Evolutionary conservation across 2,329 filamentous ascomycete genomes (phyloP), one percentile per base, ranked within the genome.

Genomic region (Westerdykella ornata): DNA sequence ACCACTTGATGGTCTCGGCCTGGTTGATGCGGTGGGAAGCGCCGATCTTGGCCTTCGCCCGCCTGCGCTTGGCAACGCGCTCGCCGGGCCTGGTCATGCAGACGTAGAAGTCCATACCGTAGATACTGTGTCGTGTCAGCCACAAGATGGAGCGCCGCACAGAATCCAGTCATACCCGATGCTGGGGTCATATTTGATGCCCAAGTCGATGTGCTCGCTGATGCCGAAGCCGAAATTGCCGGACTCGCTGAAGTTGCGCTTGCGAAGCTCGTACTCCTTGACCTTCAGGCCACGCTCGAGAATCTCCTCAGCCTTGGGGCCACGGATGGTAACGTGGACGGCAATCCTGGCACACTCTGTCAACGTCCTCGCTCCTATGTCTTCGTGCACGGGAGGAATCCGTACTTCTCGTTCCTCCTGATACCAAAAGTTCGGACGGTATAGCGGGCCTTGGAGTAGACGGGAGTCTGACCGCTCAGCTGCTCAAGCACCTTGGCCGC

Each of bases 361-460:
- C 41, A 47, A 46, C 29, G 9, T 20, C 15, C 37, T 31, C 15
- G 22, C 36, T 37, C 35, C 20, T 29, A 18, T 38, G 1, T n/a
- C 32, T 26, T 26, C 7, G 22, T 16, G 7, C 3, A 20, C 33
- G 13, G 39, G 16, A n/a, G 20, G 19, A 15, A 38, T 26, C 40
- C 37, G 34, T 51, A 52, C 49, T 65, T 65, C 75, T 98, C 92
- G 85, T 98, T 98, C 88, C 92, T 90, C 74, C 92, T 90, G 82
- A 98, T 98, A 84, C 92, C 92, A 76, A 98, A 98, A 70, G 90
- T 97, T 79, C 92, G 90, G 82, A 98, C 92, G 63, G 92, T 98
- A 84, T 97, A 98, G 70, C 92, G 88, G 74, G 92, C 92, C 86
- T 98, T 98, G 88, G 87, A 94, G 88, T 98, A 98, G 76, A 98